Base-by-base conservation (phyloP, 2,329 filamentous ascomycete genomes). In the Nemania bipapillata region DNA sequence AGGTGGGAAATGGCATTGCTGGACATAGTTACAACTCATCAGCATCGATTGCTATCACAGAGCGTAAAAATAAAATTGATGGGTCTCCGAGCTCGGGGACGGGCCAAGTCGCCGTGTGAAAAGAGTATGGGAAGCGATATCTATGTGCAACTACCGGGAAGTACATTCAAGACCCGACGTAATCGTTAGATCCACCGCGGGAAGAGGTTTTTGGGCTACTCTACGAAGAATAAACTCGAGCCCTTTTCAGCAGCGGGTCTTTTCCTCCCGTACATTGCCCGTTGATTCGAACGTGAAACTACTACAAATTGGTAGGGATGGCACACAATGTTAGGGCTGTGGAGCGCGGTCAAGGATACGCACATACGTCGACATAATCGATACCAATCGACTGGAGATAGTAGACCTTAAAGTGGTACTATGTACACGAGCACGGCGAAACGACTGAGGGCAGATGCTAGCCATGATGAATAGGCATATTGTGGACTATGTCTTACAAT, bases 401-500 rank as follows among this genome's bases (percentile, higher is more conserved):
- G 9, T 30, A 5, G 22, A 32, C 17, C n/a, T 12, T 28, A 57
- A 12, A 8, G 15, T 15, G 15, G 54, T 24, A 32, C 49, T 42
- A 63, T 52, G 26, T 58, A 32, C 47, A 15, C 58, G 47, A 37
- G 24, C 17, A 30, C 28, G 49, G 45, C 35, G 28, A 66, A 54
- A 52, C 32, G 9, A 24, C 20, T 5, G 47, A 70, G 68, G 72
- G 66, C 70, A 65, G 72, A 47, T 62, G 64, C 49, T 72, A 72
- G 71, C 72, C 68, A 63, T 8, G 17, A 63, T 56, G 37, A 57
- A 70, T 65, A 69, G 68, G 58, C 69, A 60, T 64, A 20, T 52
- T 66, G 69, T 53, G 52, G 61, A 53, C 40, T 37, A 52, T 73
- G 71, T 72, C 67, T 73, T 28, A 73, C n/a, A 54, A 42, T 50